Base-by-base conservation (phyloP, 2,329 filamentous ascomycete genomes). In the Paecilomyces sp. region DNA sequence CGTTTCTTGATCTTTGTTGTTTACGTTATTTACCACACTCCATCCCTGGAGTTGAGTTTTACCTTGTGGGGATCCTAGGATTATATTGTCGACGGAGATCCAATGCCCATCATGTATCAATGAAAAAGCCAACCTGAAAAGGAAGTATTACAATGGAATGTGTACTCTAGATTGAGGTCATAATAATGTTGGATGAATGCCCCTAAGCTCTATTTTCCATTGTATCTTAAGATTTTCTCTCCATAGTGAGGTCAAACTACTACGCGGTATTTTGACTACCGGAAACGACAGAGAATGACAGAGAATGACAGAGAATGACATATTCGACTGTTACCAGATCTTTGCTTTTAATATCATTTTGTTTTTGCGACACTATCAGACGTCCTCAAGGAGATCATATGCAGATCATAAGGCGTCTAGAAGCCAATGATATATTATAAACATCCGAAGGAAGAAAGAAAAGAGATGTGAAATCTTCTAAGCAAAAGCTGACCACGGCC, bases 1-100 rank as follows among this genome's bases (percentile, higher is more conserved):
- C 22, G 59, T 36, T 36, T 47, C 61, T 58, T 62, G 55, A 30
- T 36, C 62, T 60, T 63, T 60, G 47, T 58, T 59, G 28, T 55
- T 53, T 51, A 22, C 51, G 9, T 53, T 13, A 28, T 6, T 28
- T 22, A 13, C 51, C 51, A 13, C 22, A 13, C 25, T 53, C 28
- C 51, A 13, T 22, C 22, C 12, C 31, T 33, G 31, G 31, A 33
- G 11, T 28, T 28, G 25, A 28, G 9, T n/a, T 52, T 28, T 52
- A 52, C 12, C 34, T 41, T 13, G n/a, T 15, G 34, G 3, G 34
- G 12, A 5, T 13, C 13, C 34, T n/a, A 11, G 12, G 34, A 5
- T 15, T 13, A 41, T 41, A 15, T 41, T n/a, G 36, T 28, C 25
- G 3, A 41, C n/a, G 36, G 11, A 6, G n/a, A 5, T 15, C n/a